These are phyloP conservation scores for Hypomyces perniciosus DNA, from an alignment of 2,329 filamentous ascomycete species.

Conservation along the genomic window DNA sequence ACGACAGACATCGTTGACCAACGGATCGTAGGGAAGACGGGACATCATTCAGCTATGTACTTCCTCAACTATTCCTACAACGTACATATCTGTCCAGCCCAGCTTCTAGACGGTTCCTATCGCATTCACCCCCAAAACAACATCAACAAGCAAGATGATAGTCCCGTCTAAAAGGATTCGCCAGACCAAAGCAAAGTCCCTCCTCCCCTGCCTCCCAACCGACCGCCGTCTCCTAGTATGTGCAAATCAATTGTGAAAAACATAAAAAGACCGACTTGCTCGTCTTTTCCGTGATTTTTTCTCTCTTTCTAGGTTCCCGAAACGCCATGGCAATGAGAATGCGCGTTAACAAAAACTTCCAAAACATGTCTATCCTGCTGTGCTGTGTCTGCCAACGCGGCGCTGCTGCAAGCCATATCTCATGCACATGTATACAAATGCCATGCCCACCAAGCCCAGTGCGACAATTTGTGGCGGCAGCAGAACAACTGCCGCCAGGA, in stretches of 20 bases:
- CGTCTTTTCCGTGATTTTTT: constrained; percentile 4
- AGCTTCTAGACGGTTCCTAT: background rate
- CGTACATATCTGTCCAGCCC: background rate
- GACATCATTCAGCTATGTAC: background rate
- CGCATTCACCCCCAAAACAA: too few relatives aligned
- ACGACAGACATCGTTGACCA: background rate
- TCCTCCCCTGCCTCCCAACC: too few relatives aligned
- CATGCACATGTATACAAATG: constrained; percentile 37
- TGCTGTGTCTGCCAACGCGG: constrained; percentile 17
- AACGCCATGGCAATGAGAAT: constrained; percentile 27
- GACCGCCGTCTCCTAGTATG: background rate
- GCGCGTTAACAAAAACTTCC: constrained; percentile 14
- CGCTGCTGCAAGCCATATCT: constrained; percentile 19
- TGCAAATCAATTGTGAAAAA: constrained; percentile 10
- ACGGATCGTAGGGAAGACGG: background rate
- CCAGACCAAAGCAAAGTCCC: background rate
- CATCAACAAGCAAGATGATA: background rate
- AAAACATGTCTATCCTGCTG: constrained; percentile 22
- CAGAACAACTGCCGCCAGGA: constrained; percentile 41
- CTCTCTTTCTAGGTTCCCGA: constrained; percentile 20
- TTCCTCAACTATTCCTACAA: background rate
- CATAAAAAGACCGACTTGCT: constrained; percentile 11
- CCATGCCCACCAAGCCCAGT: constrained; percentile 29
- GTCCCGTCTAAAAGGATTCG: background rate
- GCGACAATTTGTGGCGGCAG: constrained; percentile 39